Conservation (phyloP, 2,329 filamentous ascomycete species). For the Curvularia sp. region DNA sequence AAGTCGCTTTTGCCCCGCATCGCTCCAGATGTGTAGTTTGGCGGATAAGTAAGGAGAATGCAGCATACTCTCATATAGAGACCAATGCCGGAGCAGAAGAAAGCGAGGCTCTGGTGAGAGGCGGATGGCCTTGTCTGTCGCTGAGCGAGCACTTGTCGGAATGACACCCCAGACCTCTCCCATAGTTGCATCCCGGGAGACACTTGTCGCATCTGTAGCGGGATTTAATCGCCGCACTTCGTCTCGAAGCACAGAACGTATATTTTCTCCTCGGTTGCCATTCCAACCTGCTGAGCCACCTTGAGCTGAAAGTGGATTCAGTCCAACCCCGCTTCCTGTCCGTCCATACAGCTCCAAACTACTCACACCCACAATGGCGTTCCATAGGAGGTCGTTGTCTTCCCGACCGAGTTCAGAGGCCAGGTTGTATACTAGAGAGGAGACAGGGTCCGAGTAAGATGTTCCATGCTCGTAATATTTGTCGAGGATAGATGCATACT, state of each 20-base stretch:
- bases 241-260: constrained; percentile 85
- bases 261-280: constrained; percentile 79
- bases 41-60: constrained; percentile 95
- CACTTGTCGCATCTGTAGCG: constrained; percentile 63
- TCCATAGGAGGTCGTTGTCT: constrained; percentile 95
- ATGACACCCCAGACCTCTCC: constrained; percentile 81
- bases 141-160: constrained; percentile 83
- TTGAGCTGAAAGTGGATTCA: constrained; percentile 62
- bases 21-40: constrained; percentile 91
- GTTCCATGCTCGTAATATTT: constrained; percentile 86
- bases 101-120: constrained; percentile 94
- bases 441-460: constrained; percentile 93
- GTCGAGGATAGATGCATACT: constrained; percentile 77
- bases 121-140: constrained; percentile 89
- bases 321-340: constrained; percentile 78
- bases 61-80: constrained; percentile 96
- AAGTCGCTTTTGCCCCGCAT: constrained; percentile 82
- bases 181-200: constrained; percentile 65
- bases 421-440: constrained; percentile 91
- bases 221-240: constrained; percentile 95
- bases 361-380: constrained; percentile 92
- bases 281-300: constrained; percentile 74
- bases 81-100: constrained; percentile 93
- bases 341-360: constrained; percentile 91
- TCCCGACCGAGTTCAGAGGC: constrained; percentile 94